phyloP scores from a whole-genome alignment of 2,329 filamentous ascomycete genomes.

The Microdochium paspali region DNA sequence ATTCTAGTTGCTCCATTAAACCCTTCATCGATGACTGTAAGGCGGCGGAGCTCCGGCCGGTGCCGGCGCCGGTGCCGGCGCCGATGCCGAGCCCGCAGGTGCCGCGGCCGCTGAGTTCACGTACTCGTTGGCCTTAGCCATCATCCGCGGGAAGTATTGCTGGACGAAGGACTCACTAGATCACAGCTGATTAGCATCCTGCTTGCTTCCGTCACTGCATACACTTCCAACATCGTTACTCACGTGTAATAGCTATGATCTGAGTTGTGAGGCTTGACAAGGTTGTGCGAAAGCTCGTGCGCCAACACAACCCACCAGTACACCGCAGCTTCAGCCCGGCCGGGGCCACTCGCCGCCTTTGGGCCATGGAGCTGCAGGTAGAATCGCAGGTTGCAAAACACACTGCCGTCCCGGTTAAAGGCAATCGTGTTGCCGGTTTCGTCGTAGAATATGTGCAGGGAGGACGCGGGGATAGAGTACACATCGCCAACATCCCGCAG shows the following conservation, averaged over 20 bases:
- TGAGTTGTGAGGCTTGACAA: conserved; percentile 68
- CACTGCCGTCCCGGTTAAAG: conserved; percentile 77
- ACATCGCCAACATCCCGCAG: conserved; percentile 61
- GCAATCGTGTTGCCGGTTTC: conserved; percentile 73
- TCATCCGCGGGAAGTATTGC: conserved; percentile 66
- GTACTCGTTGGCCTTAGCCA: conserved; percentile 34
- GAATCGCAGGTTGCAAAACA: conserved; percentile 91
- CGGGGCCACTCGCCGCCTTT: conserved; percentile 24
- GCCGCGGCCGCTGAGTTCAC: not conserved
- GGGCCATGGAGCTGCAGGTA: conserved; percentile 67
- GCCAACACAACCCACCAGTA: conserved; percentile 97
- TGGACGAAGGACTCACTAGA: conserved; percentile 65
- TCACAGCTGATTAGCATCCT: conserved; percentile 9
- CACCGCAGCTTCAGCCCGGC: conserved; percentile 57
- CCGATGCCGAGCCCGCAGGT: not conserved
- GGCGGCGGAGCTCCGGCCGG: not conserved
- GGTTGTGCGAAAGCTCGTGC: conserved; percentile 91
- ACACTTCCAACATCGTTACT: conserved; percentile 17
- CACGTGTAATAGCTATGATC: conserved; percentile 77
- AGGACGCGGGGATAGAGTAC: conserved; percentile 60
- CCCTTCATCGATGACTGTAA: not conserved
- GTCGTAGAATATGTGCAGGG: conserved; percentile 84
- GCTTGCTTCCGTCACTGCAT: too few species aligned
- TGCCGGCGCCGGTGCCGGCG: not conserved
- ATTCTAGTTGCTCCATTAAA: too few species aligned